Percentiles rank a stretch among this genome's conserved stretches.
Conservation (phyloP, 2,329 filamentous ascomycete genomes). For the Lasiodiplodia hormozganensis region DNA sequence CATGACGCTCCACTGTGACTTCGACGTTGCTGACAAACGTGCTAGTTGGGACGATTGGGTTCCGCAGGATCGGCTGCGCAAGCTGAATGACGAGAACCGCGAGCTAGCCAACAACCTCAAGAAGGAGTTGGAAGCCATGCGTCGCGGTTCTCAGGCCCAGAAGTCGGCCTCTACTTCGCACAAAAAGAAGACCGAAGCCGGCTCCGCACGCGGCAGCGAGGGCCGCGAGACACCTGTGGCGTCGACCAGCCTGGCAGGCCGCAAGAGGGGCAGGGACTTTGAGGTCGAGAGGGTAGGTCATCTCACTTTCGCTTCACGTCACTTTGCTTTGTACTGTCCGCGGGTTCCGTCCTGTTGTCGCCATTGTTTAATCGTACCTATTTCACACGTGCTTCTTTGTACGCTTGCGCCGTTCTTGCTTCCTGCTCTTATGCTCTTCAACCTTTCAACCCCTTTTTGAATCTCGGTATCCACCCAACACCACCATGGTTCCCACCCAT, state of each 20-base stretch:
- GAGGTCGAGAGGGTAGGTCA: conserved; percentile 77
- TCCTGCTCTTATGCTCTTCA: background rate
- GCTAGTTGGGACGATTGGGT: conserved; percentile 97
- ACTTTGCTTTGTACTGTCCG: conserved; percentile 1
- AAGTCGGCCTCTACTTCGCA: conserved; percentile 52
- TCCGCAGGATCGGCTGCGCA: conserved; percentile 87
- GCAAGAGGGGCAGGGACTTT: conserved; percentile 77
- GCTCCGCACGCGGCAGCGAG: conserved; percentile 76
- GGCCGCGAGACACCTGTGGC: conserved; percentile 71
- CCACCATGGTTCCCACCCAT: background rate
- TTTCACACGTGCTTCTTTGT: background rate
- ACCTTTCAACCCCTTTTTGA: background rate
- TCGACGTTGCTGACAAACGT: conserved; percentile 9
- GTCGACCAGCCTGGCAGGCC: conserved; percentile 68
- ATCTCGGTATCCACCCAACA: too few relatives aligned
- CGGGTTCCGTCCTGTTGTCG: background rate
- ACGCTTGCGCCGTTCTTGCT: background rate
- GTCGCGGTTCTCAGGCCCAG: conserved; percentile 47
- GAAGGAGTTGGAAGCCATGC: conserved; percentile 69
- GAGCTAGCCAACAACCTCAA: conserved; percentile 80
- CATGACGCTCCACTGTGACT: conserved; percentile 13
- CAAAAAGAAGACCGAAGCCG: conserved; percentile 61
- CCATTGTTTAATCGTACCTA: conserved; percentile 1
- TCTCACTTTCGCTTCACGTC: conserved; percentile 23
- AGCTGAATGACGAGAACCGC: conserved; percentile 93